Evolutionary conservation across 305 asterid species (phyloP), one percentile per base, ranked within the genome.

Genomic region (Fraxinus velutina): DNA sequence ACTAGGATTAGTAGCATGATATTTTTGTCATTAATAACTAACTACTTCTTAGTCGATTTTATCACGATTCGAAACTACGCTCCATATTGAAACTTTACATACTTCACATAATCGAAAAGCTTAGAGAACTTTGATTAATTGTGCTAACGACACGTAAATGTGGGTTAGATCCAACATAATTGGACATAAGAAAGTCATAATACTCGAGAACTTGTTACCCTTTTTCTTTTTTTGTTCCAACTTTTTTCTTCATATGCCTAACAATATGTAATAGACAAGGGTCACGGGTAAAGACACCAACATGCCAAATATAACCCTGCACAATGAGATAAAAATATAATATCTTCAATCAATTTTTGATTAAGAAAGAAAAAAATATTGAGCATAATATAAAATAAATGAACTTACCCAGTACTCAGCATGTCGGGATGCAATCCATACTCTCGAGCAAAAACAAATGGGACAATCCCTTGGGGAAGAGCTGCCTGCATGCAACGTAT

Each of bases 241-340:
- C 33, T 32, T 55, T 37, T 77, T 75, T 72, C 78, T 85, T 91
- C 91, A 91, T 79, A 93, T 60, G 50, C 96, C 96, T 75, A 93
- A 78, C 24, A 90, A 47, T 77, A 93, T 81, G 87, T 93, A 93
- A 66, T 93, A 93, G 37, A 92, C 86, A 21, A 93, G 92, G 0
- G 94, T 89, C 57, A 90, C 90, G 8, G 94, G 97, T 76, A 91
- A 83, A 24, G 96, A 90, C 9, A 93, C 92, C 87, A 93, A 78
- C 96, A 93, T 89, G 50, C 97, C 97, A 72, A 93, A 92, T 78
- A 89, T 92, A 4, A 93, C 94, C 92, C 97, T 93, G 93, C 90
- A 89, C 79, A 57, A 78, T 1, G 13, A 66, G 17, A 79, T 32
- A 33, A 82, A 82, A 30, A 24, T 42, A 77, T n/a, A 9, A 42